A percentile compares a stretch with the other conserved stretches of the same genome.
These are phyloP conservation scores for Wallacemonas sp. DNA, from an alignment of 208 protist species.

Conservation along the genomic window DNA sequence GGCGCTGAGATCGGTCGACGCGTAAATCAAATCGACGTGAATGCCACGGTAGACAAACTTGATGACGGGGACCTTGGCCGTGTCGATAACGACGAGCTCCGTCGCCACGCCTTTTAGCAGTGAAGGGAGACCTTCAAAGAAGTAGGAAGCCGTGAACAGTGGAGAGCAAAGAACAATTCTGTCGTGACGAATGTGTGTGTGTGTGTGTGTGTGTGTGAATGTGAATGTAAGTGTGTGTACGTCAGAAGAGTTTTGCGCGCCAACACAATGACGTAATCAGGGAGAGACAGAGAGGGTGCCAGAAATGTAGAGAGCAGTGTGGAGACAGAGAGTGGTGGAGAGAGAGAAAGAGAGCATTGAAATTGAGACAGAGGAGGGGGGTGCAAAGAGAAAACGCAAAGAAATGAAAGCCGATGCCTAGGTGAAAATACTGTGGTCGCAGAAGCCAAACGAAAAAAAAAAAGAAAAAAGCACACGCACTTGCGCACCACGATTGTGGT, in stretches of 20 bases:
- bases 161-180: constrained; percentile 69
- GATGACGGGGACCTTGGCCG: constrained; percentile 78
- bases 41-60: constrained; percentile 64
- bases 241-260: not conserved
- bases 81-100: constrained; percentile 56
- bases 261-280: not conserved
- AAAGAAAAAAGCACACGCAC: not conserved
- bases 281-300: not conserved
- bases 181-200: not conserved
- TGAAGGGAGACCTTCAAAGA: constrained; percentile 60
- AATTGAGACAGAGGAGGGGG: constrained; percentile 1
- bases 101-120: constrained; percentile 29
- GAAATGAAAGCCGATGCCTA: too few species aligned
- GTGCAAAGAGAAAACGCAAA: not conserved
- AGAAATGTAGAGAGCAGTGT: not conserved
- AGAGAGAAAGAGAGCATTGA: not conserved
- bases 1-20: constrained; percentile 40
- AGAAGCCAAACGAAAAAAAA: constrained; percentile 14
- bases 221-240: too few species aligned
- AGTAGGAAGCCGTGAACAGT: constrained; percentile 35
- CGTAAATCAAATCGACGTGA: constrained; percentile 82
- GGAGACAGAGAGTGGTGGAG: not conserved
- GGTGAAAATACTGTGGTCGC: too few species aligned
- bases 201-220: not conserved
- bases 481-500: too few species aligned